phyloP scores from a whole-genome alignment of 2,329 filamentous ascomycete genomes.

The Neocucurbitaria cava region DNA sequence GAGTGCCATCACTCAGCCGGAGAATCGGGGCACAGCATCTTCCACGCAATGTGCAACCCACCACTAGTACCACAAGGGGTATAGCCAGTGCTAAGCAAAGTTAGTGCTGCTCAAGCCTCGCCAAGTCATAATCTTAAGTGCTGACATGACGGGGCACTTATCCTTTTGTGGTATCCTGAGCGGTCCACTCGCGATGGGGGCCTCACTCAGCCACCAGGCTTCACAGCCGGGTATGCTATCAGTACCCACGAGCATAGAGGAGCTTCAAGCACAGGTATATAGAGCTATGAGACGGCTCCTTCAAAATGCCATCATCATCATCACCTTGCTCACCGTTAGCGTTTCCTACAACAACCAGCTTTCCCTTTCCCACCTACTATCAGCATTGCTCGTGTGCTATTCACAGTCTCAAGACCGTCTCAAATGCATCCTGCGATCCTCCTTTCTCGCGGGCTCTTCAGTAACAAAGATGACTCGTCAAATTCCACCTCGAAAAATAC shows the following conservation, averaged over 20 bases:
- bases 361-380: not conserved
- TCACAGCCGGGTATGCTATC: not conserved
- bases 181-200: not conserved
- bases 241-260: not conserved
- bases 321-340: not conserved
- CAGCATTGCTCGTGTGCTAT: not conserved
- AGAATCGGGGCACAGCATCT: not conserved
- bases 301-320: not conserved
- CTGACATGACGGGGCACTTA: not conserved
- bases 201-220: not conserved
- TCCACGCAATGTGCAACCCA: not conserved
- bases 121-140: not conserved
- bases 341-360: not conserved
- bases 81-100: not conserved
- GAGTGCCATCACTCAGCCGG: not conserved
- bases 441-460: conserved; percentile 1
- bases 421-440: conserved; percentile 2
- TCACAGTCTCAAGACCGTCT: not conserved
- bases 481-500: conserved; percentile 5
- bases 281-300: not conserved
- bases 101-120: not conserved
- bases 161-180: not conserved
- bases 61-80: not conserved
- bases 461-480: not conserved
- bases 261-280: not conserved